Evolutionary conservation across 129 eudicot species (phyloP), one percentile per base, ranked within the genome.

Genomic region (Chrysanthemum makinoi): DNA sequence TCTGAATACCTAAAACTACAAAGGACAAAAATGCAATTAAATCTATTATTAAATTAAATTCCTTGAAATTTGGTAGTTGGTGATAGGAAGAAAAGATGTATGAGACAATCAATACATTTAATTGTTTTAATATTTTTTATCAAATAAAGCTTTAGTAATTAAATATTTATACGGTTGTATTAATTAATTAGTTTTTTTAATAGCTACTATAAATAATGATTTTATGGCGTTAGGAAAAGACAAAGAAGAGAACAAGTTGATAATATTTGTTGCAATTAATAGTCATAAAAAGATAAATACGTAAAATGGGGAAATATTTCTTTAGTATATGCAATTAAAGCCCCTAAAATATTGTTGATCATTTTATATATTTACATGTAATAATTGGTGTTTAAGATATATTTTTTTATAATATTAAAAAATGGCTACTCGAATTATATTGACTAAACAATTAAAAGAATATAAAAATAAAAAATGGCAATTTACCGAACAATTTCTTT

Each of bases 321-420:
- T 24, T 20, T 59, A 19, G 18, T 55, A 15, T 35, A 2, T 48
- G 22, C 24, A 14, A 6, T 47, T 66, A 72, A 10, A 72, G 46
- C 52, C 49, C 46, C 5, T n/a, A 60, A 48, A 61, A 51, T 2
- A 16, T 74, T 1, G 1, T 33, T 35, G 48, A 9, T 13, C 8
- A 22, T 33, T 74, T 26, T 52, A n/a, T 61, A 28, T 52, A 68
- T 30, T 57, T 35, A 14, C 15, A 28, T 58, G 56, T 49, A 47
- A 47, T 75, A 46, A 67, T 67, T 75, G 74, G 18, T 68, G 46
- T 68, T 28, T 17, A 50, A 76, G 22, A 68, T 50, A 61, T 48
- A 1, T 69, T 76, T 18, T 5, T 60, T 26, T 26, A 18, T 30
- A 60, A 14, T 61, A 24, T 17, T 30, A 26, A 33, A 52, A 33